These are phyloP conservation scores for Diplodia corticola DNA, from an alignment of 2,329 filamentous ascomycete genomes.

Conservation along the genomic window DNA sequence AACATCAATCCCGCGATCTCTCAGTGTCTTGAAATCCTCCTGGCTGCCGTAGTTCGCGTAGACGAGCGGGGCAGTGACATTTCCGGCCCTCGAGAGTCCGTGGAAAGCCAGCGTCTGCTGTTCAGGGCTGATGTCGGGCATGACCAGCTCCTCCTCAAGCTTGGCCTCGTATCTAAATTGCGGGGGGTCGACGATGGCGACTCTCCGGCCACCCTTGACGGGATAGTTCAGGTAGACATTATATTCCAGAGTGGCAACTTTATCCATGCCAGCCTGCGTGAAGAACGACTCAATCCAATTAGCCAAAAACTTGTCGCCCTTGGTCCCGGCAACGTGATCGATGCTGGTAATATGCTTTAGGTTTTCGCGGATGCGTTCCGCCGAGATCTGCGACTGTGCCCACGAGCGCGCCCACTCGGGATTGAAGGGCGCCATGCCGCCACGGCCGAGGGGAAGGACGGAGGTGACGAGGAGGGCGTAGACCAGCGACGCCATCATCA, in stretches of 20 bases:
- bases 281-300: conserved; percentile 83
- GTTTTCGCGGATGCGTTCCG: conserved; percentile 63
- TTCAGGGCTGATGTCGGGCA: conserved; percentile 47
- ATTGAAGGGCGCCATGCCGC: conserved; percentile 71
- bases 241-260: conserved; percentile 69
- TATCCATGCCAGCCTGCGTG: conserved; percentile 68
- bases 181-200: conserved; percentile 74
- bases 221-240: conserved; percentile 93
- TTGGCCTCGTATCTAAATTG: conserved; percentile 74
- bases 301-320: conserved; percentile 84
- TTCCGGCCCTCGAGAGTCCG: conserved; percentile 82
- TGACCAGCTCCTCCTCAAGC: conserved; percentile 72
- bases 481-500: conserved; percentile 73
- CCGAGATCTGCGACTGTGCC: conserved; percentile 72
- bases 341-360: conserved; percentile 77
- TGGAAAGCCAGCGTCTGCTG: conserved; percentile 79
- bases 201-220: conserved; percentile 69
- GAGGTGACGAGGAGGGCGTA: conserved; percentile 87
- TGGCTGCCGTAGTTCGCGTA: conserved; percentile 91
- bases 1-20: conserved; percentile 69
- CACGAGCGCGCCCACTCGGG: conserved; percentile 77
- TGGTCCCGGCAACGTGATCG: conserved; percentile 90
- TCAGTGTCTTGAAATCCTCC: conserved; percentile 75
- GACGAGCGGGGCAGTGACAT: conserved; percentile 80
- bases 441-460: conserved; percentile 70